These are phyloP conservation scores for Rhizoclosmatium globosum DNA, from an alignment of 192 early-diverging fungal genomes.

Conservation along the genomic window DNA sequence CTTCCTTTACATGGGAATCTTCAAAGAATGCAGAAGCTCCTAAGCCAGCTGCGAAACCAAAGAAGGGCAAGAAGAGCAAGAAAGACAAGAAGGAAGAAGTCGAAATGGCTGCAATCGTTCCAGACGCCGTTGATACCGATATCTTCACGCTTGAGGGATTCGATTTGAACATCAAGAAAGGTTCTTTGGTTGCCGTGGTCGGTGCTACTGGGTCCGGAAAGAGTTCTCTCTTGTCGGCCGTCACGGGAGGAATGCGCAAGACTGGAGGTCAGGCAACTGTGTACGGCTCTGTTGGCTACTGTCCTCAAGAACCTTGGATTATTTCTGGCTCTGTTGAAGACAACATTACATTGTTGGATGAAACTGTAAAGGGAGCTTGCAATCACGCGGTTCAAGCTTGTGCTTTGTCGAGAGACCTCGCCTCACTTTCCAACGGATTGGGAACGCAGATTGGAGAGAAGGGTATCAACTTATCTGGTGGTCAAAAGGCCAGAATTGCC, in stretches of 20 bases:
- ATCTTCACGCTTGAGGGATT: constrained; percentile 64
- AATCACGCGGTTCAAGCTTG: constrained; percentile 53
- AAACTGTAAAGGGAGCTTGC: constrained; percentile 31
- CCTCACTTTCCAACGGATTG: constrained; percentile 36
- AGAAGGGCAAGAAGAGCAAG: too few relatives aligned
- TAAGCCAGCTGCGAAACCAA: constrained; percentile 38
- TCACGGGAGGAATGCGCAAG: too few relatives aligned
- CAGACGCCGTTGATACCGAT: constrained; percentile 41
- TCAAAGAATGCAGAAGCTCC: constrained; percentile 53
- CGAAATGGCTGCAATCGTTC: constrained; percentile 16
- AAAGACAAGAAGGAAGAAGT: too few relatives aligned
- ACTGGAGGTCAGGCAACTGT: too few relatives aligned
- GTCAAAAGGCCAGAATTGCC: constrained; percentile 76
- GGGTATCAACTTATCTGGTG: constrained; percentile 71
- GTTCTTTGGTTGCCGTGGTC: constrained; percentile 58
- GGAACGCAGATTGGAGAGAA: constrained; percentile 48
- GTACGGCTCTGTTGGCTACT: constrained; percentile 34
- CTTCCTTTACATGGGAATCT: constrained; percentile 66
- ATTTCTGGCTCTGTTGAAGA: constrained; percentile 49
- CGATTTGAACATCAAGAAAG: constrained; percentile 51
- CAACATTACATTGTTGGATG: constrained; percentile 46
- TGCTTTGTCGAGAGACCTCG: constrained; percentile 48
- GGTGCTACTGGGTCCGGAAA: too few relatives aligned
- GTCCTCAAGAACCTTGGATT: too few relatives aligned
- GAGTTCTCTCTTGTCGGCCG: too few relatives aligned